Evolutionary conservation across 208 protist species (phyloP).

Genomic region (Leishmania arabica): DNA sequence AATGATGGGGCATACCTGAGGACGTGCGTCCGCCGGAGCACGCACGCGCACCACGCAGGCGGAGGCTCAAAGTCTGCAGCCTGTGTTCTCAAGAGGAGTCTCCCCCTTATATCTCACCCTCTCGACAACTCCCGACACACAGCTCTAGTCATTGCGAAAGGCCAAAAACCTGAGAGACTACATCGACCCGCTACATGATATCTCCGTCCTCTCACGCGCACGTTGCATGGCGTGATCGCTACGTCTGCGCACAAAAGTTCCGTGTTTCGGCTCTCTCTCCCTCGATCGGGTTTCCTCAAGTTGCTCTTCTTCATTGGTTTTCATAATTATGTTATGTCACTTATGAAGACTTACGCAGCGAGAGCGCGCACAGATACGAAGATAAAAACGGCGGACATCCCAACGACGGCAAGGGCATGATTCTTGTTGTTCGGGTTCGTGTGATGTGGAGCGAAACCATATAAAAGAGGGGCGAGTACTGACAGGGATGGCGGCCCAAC

Average conservation of each 20-base stretch:
- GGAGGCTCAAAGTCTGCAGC: background rate
- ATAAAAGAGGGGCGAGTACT: background rate
- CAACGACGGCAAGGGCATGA: background rate
- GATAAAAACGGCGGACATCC: background rate
- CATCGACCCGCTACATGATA: background rate
- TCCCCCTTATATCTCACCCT: background rate
- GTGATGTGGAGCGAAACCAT: background rate
- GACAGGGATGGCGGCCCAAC: background rate
- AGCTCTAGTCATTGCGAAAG: background rate
- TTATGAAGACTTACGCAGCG: slow-evolving; percentile 1
- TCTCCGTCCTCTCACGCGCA: background rate
- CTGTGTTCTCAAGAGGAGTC: background rate
- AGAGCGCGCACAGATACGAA: background rate
- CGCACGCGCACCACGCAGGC: background rate
- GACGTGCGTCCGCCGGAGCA: background rate
- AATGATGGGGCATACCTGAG: background rate
- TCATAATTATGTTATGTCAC: background rate
- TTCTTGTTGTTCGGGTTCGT: background rate
- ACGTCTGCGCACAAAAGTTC: background rate
- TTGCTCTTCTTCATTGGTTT: background rate
- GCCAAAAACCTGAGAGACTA: background rate
- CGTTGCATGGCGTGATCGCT: background rate
- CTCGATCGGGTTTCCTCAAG: background rate
- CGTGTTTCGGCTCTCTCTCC: background rate
- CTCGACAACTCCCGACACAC: background rate